Percentiles rank a stretch among this genome's conserved stretches.
phyloP scores from a whole-genome alignment of 257 asterid genomes.

The Solanum ahanhuiri region DNA sequence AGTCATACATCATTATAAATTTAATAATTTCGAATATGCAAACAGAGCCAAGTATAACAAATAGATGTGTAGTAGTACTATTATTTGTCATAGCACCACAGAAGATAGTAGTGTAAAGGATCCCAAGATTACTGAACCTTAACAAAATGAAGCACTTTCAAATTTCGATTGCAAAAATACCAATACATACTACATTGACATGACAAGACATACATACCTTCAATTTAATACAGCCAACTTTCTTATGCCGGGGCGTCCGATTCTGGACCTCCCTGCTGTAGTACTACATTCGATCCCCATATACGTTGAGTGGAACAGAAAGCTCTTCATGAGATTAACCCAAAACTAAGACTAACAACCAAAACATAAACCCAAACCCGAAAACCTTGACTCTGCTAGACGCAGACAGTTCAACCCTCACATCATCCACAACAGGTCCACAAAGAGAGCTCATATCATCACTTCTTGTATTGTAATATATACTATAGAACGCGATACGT shows the following conservation, averaged over 20 bases:
- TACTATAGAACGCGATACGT: slow-evolving; percentile 73
- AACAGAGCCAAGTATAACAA: not conserved
- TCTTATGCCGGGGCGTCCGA: not conserved
- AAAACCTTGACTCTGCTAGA: slow-evolving; percentile 10
- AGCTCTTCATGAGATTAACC: not conserved
- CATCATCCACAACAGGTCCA: slow-evolving; percentile 93
- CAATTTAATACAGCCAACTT: not conserved
- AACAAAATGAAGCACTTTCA: not conserved
- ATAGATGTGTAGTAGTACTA: not conserved
- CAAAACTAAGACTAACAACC: slow-evolving; percentile 6
- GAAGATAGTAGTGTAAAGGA: not conserved
- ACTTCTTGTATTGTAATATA: slow-evolving; percentile 82
- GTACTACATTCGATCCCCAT: not conserved
- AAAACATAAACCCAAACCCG: slow-evolving; percentile 19
- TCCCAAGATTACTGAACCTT: not conserved
- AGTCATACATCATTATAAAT: not conserved
- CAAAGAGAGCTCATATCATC: slow-evolving; percentile 91
- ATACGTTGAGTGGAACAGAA: not conserved
- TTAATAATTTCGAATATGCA: not conserved
- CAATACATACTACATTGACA: not conserved
- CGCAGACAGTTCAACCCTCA: slow-evolving; percentile 49
- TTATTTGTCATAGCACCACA: not conserved
- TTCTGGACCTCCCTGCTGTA: not conserved
- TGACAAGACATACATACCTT: not conserved
- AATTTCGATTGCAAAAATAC: not conserved